Base-by-base conservation (phyloP, 2,329 filamentous ascomycete genomes). In the Nemania sp. region DNA sequence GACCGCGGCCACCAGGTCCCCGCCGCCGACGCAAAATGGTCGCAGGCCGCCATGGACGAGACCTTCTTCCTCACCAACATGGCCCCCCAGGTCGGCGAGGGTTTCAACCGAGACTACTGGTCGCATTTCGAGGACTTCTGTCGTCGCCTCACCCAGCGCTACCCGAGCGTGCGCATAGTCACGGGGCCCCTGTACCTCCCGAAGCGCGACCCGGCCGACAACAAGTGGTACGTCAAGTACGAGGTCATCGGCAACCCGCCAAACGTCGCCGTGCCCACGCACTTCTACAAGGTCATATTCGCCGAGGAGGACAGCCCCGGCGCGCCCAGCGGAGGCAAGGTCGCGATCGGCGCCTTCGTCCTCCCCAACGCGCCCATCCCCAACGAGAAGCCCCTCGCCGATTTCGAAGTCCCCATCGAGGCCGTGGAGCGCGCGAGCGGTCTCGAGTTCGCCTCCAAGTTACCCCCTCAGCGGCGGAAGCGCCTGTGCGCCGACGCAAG, bases 101-200 rank as follows among this genome's bases (percentile, higher is more conserved):
- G 95, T 60, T 99, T 99, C 83, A 99, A 99, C 80, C 86, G 95
- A 53, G 95, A 99, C 79, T 99, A 99, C 84, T 99, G 95, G 95
- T 90, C 95, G 39, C 95, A 99, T 76, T 93, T 99, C 68, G 95
- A 99, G 79, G 94, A 97, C 73, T 99, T 98, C 73, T 97, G 94
- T 78, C 86, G 95, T 10, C 82, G 92, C 17, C 81, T 99, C 66
- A 94, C 93, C 0, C 78, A 81, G 48, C 83, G 81, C 55, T 99
- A 97, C 73, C 93, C 94, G 1, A 90, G 86, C 43, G 94, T 99
- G 25, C 85, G 95, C 64, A 89, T 98, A 68, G 91, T 97, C 57
- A 99, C 95, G 0, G 95, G 95, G 0, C 95, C 95, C 2, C 78
- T 99, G 45, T 99, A 99, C 77, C 84, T 99, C 20, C 95, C 95